Conservation (phyloP, 257 asterid genomes). For the Ocimum tenuiflorum region DNA sequence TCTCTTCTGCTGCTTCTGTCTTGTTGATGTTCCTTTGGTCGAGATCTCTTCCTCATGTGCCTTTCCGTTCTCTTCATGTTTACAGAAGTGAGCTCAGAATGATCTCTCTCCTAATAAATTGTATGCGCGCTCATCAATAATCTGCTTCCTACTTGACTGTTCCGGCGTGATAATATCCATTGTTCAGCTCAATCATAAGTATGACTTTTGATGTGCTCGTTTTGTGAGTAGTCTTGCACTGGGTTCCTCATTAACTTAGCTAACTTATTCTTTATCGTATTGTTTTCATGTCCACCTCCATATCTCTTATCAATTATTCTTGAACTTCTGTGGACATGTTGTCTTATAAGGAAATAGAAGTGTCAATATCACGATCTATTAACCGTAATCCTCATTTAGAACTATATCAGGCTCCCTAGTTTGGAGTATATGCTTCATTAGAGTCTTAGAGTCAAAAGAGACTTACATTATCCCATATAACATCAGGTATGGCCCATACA, state of each 20-base stretch:
- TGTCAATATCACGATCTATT: background rate
- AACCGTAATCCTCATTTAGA: slow-evolving; percentile 1
- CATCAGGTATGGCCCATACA: slow-evolving; percentile 7
- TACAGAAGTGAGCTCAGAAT: slow-evolving; percentile 14
- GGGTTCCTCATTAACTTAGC: slow-evolving; percentile 5
- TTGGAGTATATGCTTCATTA: background rate
- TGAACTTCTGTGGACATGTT: background rate
- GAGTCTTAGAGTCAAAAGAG: background rate
- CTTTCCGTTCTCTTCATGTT: slow-evolving; percentile 12
- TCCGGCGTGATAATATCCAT: slow-evolving; percentile 7
- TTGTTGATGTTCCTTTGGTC: slow-evolving; percentile 15
- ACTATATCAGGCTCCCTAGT: background rate
- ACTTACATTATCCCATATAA: background rate
- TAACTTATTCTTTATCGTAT: background rate
- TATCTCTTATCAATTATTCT: background rate
- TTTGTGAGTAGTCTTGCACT: slow-evolving; percentile 11
- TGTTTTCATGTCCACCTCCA: background rate
- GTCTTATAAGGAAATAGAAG: background rate
- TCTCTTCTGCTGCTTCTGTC: slow-evolving; percentile 28
- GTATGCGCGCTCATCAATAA: slow-evolving; percentile 13
- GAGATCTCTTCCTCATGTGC: slow-evolving; percentile 18
- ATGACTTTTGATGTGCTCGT: slow-evolving; percentile 4
- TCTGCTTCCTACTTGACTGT: slow-evolving; percentile 10
- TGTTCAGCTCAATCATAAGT: slow-evolving; percentile 4
- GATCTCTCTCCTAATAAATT: slow-evolving; percentile 8